These are phyloP conservation scores for Fusarium vanettenii DNA, from an alignment of 2,329 filamentous ascomycete genomes.

Conservation along the genomic window DNA sequence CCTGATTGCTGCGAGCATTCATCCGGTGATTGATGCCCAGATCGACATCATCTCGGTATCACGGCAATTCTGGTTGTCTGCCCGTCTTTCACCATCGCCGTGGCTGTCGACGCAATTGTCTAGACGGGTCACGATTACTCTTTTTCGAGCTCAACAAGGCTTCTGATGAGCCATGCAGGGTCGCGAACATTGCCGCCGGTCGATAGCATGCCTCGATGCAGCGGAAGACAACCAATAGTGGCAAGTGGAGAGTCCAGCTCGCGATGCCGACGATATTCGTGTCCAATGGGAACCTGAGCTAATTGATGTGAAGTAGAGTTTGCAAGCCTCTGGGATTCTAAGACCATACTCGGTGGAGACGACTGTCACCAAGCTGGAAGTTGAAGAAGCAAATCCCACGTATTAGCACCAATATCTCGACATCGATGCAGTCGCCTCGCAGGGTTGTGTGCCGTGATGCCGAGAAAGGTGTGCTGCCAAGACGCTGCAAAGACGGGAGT, in stretches of 20 bases:
- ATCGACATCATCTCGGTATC: constrained; percentile 8
- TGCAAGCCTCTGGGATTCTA: constrained; percentile 8
- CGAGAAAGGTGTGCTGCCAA: constrained; percentile 41
- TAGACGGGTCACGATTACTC: constrained; percentile 6
- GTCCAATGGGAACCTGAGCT: constrained; percentile 22
- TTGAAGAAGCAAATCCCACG: constrained; percentile 27
- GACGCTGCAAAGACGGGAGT: constrained; percentile 20
- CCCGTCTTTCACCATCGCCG: constrained; percentile 36
- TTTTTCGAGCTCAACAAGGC: background rate
- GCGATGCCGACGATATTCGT: constrained; percentile 9
- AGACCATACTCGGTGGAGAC: constrained; percentile 11
- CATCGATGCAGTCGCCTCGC: background rate
- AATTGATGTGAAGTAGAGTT: constrained; percentile 7
- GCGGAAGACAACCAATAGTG: constrained; percentile 17
- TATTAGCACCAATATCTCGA: constrained; percentile 12
- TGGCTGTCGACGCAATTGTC: constrained; percentile 39
- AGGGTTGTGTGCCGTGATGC: constrained; percentile 36
- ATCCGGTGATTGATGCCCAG: constrained; percentile 5
- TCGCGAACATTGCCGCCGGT: background rate
- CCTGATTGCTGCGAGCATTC: background rate
- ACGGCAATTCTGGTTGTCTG: background rate
- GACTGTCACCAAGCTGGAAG: constrained; percentile 8
- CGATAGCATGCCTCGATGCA: background rate
- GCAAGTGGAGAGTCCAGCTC: constrained; percentile 22
- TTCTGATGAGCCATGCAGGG: background rate